Conservation (phyloP, 2,329 filamentous ascomycete species). For the Chaetomium olivaceum region DNA sequence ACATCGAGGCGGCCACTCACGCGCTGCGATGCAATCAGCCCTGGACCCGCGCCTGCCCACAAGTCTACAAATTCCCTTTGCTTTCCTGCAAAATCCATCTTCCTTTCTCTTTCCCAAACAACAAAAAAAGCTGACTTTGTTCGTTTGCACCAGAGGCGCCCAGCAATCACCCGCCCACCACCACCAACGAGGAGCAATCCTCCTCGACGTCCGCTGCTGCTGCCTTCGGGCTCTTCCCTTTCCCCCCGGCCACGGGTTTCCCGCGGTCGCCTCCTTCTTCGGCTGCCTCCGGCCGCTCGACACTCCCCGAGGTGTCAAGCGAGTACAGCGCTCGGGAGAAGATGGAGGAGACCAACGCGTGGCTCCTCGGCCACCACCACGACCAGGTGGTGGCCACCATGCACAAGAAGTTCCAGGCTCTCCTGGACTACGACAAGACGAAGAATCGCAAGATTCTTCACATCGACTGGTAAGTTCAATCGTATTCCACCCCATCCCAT, state of each 20-base stretch:
- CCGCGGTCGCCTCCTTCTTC: conserved; percentile 7
- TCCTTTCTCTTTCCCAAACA: conserved; percentile 9
- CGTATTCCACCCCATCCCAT: background rate
- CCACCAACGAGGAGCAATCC: background rate
- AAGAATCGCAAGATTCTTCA: conserved; percentile 28
- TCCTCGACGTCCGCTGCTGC: conserved; percentile 4
- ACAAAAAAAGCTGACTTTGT: conserved; percentile 19
- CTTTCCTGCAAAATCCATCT: background rate
- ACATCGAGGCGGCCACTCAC: conserved; percentile 13
- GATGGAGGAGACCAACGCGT: conserved; percentile 26
- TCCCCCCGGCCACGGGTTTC: conserved; percentile 10
- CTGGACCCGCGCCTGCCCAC: conserved; percentile 18
- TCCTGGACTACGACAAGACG: conserved; percentile 24
- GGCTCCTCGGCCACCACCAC: conserved; percentile 23
- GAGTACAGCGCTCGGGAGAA: conserved; percentile 9
- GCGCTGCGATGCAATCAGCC: conserved; percentile 4
- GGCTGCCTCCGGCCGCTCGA: conserved; percentile 2
- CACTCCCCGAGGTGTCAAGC: conserved; percentile 16
- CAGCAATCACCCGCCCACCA: background rate
- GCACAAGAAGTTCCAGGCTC: conserved; percentile 23
- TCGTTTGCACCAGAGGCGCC: conserved; percentile 3
- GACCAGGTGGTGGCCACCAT: conserved; percentile 22
- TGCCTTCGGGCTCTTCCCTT: conserved; percentile 15
- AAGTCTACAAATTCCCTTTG: background rate
- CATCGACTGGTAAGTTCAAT: conserved; percentile 27